phyloP scores from a whole-genome alignment of 805 yeast genomes.

The Clavispora asparagi region DNA sequence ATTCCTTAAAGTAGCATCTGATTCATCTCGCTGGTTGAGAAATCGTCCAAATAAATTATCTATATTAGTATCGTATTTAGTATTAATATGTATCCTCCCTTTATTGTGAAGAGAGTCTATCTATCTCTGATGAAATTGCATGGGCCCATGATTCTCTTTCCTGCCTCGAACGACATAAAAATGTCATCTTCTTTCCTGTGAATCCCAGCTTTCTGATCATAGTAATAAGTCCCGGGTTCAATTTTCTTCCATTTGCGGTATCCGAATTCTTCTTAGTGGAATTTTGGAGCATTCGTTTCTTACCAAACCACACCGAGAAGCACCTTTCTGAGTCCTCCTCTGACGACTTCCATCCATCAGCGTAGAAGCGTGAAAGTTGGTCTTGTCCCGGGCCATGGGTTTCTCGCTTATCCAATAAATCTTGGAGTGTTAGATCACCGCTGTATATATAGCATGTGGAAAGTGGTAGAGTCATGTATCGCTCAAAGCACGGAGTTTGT shows the following conservation, averaged over 20 bases:
- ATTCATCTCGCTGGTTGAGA: too few relatives aligned
- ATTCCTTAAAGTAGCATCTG: background rate
- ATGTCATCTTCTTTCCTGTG: conserved; percentile 64
- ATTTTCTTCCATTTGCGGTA: conserved; percentile 11
- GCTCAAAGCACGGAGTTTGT: conserved; percentile 44
- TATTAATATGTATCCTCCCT: background rate
- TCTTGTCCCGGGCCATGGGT: conserved; percentile 48
- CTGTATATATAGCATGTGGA: conserved; percentile 70
- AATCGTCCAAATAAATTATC: background rate
- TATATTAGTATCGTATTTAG: background rate
- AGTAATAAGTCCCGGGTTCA: conserved; percentile 41
- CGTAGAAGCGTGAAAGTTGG: conserved; percentile 64
- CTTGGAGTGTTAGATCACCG: conserved; percentile 55
- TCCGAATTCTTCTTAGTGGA: background rate
- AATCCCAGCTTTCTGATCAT: conserved; percentile 55
- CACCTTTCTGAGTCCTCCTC: conserved; percentile 75
- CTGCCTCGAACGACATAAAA: conserved; percentile 75
- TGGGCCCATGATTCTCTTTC: conserved; percentile 83
- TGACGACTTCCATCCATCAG: conserved; percentile 78
- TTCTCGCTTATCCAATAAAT: conserved; percentile 47
- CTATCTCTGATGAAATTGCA: conserved; percentile 39
- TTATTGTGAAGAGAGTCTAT: conserved; percentile 25
- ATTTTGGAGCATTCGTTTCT: conserved; percentile 29
- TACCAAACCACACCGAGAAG: conserved; percentile 82
- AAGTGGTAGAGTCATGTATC: conserved; percentile 56